Base-by-base conservation (phyloP, 495 filamentous ascomycete species). In the Aspergillus taichungensis region DNA sequence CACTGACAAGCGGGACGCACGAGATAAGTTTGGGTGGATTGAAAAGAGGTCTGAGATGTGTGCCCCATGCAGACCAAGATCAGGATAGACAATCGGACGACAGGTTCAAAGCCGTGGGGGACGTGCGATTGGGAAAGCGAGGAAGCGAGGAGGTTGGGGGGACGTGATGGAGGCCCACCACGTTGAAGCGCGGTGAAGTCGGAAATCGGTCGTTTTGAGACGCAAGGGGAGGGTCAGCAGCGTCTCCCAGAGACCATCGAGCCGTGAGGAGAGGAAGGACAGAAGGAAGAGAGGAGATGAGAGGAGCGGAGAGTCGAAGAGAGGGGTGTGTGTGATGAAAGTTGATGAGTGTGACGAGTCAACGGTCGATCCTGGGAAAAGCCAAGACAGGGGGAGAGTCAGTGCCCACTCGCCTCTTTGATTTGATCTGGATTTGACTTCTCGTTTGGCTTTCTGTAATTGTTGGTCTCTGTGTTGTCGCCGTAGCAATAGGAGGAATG, bases 271-370 rank as follows among this genome's bases (percentile, higher is more conserved):
- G 37, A 28, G 34, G 30, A 30, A 30, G 30, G 10, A 34, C 12
- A n/a, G 30, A 11, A n/a, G 24, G 46, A 54, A 13, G 46, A 42
- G 53, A 52, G 45, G 48, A 51, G 32, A 33, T 13, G 34, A 37
- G 34, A 31, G 8, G 30, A 47, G 27, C 29, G 12, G 18, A 13
- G 27, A 37, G 6, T 35, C 45, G 24, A 34, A 41, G 45, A 51
- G 39, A 24, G 18, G 18, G 52, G 50, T 43, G 53, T 52, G 55
- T 62, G 55, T 67, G 62, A 67, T 50, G 46, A 58, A n/a, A n/a
- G n/a, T n/a, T n/a, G n/a, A n/a, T n/a, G n/a, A 53, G 55, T 62
- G 55, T 67, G 62, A 67, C 51, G 46, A 58, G 58, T 65, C 62
- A 43, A 53, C 47, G 40, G 39, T 42, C 37, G 35, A 46, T 40